These are phyloP conservation scores for Fraxinus pennsylvanica DNA, from an alignment of 257 asterid genomes.

Conservation along the genomic window DNA sequence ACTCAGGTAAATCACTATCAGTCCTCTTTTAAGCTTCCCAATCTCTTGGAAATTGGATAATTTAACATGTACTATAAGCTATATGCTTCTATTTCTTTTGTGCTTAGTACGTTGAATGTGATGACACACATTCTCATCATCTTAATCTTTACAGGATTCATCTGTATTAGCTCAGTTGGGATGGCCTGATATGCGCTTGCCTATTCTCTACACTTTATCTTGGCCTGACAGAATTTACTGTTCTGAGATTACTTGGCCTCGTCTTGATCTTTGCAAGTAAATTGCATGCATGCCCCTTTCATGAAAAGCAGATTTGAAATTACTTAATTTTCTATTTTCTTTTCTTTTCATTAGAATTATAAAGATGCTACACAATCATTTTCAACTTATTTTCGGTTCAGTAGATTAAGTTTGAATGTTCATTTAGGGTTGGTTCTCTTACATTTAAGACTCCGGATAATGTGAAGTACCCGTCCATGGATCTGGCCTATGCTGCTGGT, in stretches of 20 bases:
- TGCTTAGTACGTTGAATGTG: not conserved
- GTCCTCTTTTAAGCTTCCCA: not conserved
- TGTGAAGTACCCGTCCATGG: slow-evolving; percentile 96
- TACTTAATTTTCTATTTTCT: not conserved
- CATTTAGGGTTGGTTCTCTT: slow-evolving; percentile 73
- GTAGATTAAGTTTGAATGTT: slow-evolving; percentile 13
- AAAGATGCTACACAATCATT: not conserved
- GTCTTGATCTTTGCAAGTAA: slow-evolving; percentile 99
- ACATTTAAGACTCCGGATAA: slow-evolving; percentile 87
- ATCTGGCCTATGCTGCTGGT: slow-evolving; percentile 93
- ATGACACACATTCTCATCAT: not conserved
- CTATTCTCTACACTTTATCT: slow-evolving; percentile 88
- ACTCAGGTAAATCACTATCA: slow-evolving; percentile 59
- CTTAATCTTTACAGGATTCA: slow-evolving; percentile 49
- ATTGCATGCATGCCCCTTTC: not conserved
- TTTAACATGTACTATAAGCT: not conserved
- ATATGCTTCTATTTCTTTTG: not conserved
- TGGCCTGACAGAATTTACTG: slow-evolving; percentile 92
- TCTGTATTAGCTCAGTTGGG: slow-evolving; percentile 90
- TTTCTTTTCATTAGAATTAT: not conserved
- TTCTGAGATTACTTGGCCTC: slow-evolving; percentile 96
- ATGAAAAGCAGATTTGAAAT: slow-evolving; percentile 1
- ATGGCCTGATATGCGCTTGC: slow-evolving; percentile 97
- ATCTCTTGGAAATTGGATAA: not conserved
- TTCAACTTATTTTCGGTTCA: not conserved